phyloP scores from a whole-genome alignment of 345 rosid genomes.

The Isatis tinctoria region DNA sequence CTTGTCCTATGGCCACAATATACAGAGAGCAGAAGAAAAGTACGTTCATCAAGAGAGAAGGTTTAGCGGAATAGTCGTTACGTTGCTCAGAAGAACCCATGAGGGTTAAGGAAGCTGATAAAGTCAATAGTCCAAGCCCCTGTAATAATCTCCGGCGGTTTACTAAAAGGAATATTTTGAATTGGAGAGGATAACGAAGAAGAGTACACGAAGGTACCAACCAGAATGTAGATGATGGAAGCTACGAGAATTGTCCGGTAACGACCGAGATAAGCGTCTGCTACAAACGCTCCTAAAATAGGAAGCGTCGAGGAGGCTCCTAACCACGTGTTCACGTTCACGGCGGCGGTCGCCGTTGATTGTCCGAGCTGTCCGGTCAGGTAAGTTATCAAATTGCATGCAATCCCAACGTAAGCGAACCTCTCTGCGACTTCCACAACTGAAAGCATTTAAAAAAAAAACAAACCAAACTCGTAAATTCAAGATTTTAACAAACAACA shows the following conservation, averaged over 20 bases:
- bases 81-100: not conserved
- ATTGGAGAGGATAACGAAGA: not conserved
- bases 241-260: constrained; percentile 8
- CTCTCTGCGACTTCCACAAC: constrained; percentile 7
- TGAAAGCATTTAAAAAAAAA: not conserved
- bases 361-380: constrained; percentile 1
- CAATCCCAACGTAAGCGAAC: constrained; percentile 4
- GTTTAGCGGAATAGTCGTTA: not conserved
- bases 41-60: not conserved
- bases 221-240: not conserved
- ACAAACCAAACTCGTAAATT: too few relatives aligned
- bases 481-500: too few relatives aligned
- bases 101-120: not conserved
- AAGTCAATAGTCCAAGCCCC: constrained; percentile 1
- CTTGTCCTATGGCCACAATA: not conserved
- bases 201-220: not conserved
- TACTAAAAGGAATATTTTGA: not conserved
- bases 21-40: constrained; percentile 6
- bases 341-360: constrained; percentile 1
- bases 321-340: not conserved
- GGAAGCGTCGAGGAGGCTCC: constrained; percentile 10
- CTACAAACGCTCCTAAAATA: constrained; percentile 3
- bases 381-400: constrained; percentile 1
- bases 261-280: constrained; percentile 9
- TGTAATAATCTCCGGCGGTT: not conserved